Evolutionary conservation across 2,329 filamentous ascomycete species (phyloP).

Genomic region (Exophiala dermatitidis): DNA sequence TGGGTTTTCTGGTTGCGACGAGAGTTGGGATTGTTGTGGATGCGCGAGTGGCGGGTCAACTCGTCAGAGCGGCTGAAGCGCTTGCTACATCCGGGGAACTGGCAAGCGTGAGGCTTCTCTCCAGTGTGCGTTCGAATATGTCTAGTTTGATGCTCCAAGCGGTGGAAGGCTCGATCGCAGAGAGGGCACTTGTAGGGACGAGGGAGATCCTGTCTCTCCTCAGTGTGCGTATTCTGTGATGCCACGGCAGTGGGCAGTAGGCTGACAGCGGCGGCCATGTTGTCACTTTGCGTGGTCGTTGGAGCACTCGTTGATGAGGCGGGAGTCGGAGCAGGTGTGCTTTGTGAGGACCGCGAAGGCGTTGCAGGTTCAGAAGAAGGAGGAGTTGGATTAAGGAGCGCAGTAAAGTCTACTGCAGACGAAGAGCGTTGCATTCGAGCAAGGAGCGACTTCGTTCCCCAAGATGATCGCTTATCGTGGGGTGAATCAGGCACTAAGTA

Average conservation of each 20-base stretch:
- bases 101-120: conserved; percentile 95
- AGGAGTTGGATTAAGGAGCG: conserved; percentile 25
- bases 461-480: conserved; percentile 26
- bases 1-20: conserved; percentile 81
- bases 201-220: conserved; percentile 71
- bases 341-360: conserved; percentile 1
- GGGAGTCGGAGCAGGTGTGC: conserved; percentile 27
- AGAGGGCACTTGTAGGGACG: conserved; percentile 97
- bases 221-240: conserved; percentile 50
- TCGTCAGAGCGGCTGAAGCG: conserved; percentile 96
- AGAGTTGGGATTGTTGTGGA: conserved; percentile 98
- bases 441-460: conserved; percentile 20
- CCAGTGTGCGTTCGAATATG: conserved; percentile 97
- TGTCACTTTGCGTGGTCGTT: conserved; percentile 26
- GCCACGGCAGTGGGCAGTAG: conserved; percentile 40
- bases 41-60: conserved; percentile 90
- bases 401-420: conserved; percentile 28
- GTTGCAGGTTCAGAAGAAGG: conserved; percentile 18
- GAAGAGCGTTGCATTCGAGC: conserved; percentile 28
- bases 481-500: conserved; percentile 22
- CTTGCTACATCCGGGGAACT: conserved; percentile 92
- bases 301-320: conserved; percentile 1
- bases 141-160: conserved; percentile 83
- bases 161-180: conserved; percentile 97
- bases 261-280: conserved; percentile 41